These are phyloP conservation scores for Dissophora globulifera DNA, from an alignment of 192 early-diverging fungal species.

Conservation along the genomic window DNA sequence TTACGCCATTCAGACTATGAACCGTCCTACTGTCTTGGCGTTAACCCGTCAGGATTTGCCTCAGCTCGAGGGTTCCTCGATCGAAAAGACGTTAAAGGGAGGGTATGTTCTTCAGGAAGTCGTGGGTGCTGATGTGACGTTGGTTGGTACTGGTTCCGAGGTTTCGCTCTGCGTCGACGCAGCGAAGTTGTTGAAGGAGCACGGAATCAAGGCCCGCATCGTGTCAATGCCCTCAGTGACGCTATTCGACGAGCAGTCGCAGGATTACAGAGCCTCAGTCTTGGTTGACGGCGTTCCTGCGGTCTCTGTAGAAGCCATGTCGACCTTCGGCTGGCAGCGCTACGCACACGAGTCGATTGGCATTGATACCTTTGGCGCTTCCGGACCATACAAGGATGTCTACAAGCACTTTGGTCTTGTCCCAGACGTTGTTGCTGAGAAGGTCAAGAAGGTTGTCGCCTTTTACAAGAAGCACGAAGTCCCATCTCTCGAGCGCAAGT, in stretches of 20 bases:
- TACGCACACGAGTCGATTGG: slow-evolving; percentile 91
- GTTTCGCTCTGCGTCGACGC: slow-evolving; percentile 88
- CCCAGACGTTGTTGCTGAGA: slow-evolving; percentile 74
- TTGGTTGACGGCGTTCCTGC: slow-evolving; percentile 82
- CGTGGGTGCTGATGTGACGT: slow-evolving; percentile 69
- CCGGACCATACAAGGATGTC: slow-evolving; percentile 83
- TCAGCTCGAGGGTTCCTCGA: slow-evolving; percentile 84
- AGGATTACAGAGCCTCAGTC: slow-evolving; percentile 86
- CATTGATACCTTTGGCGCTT: slow-evolving; percentile 90
- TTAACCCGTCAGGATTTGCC: slow-evolving; percentile 96
- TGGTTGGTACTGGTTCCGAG: slow-evolving; percentile 94
- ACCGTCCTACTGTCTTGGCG: slow-evolving; percentile 84
- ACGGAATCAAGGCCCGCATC: slow-evolving; percentile 75
- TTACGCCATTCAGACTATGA: slow-evolving; percentile 75
- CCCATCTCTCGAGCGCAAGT: slow-evolving; percentile 51
- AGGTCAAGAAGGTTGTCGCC: slow-evolving; percentile 82
- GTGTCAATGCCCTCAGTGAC: slow-evolving; percentile 96
- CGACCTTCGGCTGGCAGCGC: slow-evolving; percentile 91
- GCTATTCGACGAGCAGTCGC: slow-evolving; percentile 85
- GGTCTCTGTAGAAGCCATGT: slow-evolving; percentile 89
- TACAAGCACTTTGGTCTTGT: slow-evolving; percentile 90
- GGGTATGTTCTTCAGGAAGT: slow-evolving; percentile 84
- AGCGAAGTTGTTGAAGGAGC: slow-evolving; percentile 74
- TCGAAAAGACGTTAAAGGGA: slow-evolving; percentile 86
- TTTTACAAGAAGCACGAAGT: slow-evolving; percentile 75